Evolutionary conservation across 208 protist species (phyloP), one percentile per base, ranked within the genome.

Genomic region (Willaertia magna): DNA sequence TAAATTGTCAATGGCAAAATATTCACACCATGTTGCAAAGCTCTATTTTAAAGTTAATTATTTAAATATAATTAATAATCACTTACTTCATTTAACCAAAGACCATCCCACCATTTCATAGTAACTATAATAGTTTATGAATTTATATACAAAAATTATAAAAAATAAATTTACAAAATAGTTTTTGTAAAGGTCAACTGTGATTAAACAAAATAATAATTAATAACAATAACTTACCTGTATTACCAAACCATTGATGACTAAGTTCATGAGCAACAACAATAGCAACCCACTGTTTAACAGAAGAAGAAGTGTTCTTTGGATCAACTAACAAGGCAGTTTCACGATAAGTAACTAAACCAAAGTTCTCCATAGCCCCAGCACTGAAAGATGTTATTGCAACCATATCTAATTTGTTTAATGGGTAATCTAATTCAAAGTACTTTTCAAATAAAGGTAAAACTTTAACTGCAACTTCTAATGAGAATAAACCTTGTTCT

Each of bases 31-130:
- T 12, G 92, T 96, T 11, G 95, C 96, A 87, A 97, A 98, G 18
- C 93, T 95, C 89, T 99, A 97, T 86, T 99, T 99, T 11, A 99
- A 92, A 96, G 96, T n/a, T n/a, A n/a, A n/a, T n/a, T n/a, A n/a
- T n/a, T n/a, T n/a, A n/a, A n/a, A n/a, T n/a, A n/a, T n/a, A n/a
- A n/a, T n/a, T n/a, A n/a, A n/a, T n/a, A n/a, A n/a, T n/a, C n/a
- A n/a, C n/a, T n/a, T n/a, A n/a, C n/a, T n/a, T 4, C 22, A 4
- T 59, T 59, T 20, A 59, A n/a, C 51, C 16, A 59, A 4, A 12
- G 1, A 9, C 26, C 26, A 67, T 34, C 55, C 55, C 34, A 67
- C 96, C 95, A 98, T 81, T 92, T 88, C 93, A 98, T 97, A n/a
- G 97, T 99, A n/a, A 97, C 95, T 26, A 98, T 88, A n/a, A n/a